Evolutionary conservation across 345 rosid genomes (phyloP), one percentile per base, ranked within the genome.

Genomic region (Orychophragmus violaceus): DNA sequence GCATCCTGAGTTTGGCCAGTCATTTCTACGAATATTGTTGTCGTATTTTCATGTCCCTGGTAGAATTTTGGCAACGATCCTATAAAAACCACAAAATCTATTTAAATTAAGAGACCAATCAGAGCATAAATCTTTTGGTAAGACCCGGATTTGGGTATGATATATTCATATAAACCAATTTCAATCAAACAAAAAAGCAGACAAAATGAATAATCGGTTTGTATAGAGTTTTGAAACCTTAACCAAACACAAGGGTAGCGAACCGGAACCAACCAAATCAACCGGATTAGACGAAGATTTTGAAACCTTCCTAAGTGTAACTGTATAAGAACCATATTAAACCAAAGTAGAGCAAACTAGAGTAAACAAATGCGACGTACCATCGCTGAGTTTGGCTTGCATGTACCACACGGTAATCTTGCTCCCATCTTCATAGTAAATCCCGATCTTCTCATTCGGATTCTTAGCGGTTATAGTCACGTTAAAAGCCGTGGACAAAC

Each of bases 391-490:
- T 58, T 82, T 50, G 8, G 86, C 63, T 5, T 77, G 75, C 2
- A 9, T 6, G 77, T 84, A 89, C 81, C 76, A 83, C 23, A 80
- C 95, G 11, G 78, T 78, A 51, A 92, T 81, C 25, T 62, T 72
- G 76, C 98, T 92, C 17, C 95, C 92, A n/a, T 85, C 85, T 55
- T 85, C 93, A 66, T 92, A 92, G 70, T 87, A 87, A 44, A 92
- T 81, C 1, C 98, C 96, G 27, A 89, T 83, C 54, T 77, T 84
- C 82, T 82, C 79, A 68, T 92, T 92, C 5, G 98, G 93, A 62
- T 92, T 92, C 21, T 33, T 70, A 1, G 96, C 90, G 0, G 85
- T 86, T 17, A 92, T 82, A 0, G 79, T 85, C 21, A 85, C 88
- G 28, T 84, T 79, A 32, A 89, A 87, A 39, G 79, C 70, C 3